These are phyloP conservation scores for Nissolia schottii DNA, from an alignment of 306 rosid species.

Conservation along the genomic window DNA sequence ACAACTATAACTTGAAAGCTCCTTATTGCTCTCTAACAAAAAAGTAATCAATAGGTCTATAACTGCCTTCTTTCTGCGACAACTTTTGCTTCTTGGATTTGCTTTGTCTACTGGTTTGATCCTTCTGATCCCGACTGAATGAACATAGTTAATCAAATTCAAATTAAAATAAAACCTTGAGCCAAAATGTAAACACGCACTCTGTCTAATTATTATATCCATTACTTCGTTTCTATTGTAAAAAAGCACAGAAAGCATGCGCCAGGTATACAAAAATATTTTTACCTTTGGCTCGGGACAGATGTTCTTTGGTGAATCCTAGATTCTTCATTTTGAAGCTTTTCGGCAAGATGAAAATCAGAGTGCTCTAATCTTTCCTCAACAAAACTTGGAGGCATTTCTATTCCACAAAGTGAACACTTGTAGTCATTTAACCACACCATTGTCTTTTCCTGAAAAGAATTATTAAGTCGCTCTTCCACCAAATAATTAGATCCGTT, in stretches of 20 bases:
- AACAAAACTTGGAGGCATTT: constrained; percentile 69
- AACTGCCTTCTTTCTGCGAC: constrained; percentile 50
- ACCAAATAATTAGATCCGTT: constrained; percentile 14
- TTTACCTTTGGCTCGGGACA: constrained; percentile 47
- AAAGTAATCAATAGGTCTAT: constrained; percentile 67
- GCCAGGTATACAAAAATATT: neutral
- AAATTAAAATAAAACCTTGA: neutral
- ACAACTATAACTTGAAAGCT: constrained; percentile 24
- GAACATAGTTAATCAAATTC: constrained; percentile 3
- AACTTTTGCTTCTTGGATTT: constrained; percentile 61
- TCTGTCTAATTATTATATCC: neutral
- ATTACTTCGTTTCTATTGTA: neutral
- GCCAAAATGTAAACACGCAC: neutral
- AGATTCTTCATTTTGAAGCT: constrained; percentile 84
- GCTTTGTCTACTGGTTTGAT: constrained; percentile 30
- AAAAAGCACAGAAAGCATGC: neutral
- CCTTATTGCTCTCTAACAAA: constrained; percentile 51
- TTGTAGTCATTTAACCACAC: constrained; percentile 74
- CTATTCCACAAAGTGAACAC: constrained; percentile 82
- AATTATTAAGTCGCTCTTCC: constrained; percentile 27
- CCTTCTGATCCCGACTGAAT: constrained; percentile 45
- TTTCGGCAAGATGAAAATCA: constrained; percentile 91
- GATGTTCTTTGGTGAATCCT: constrained; percentile 28
- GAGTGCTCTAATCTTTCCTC: constrained; percentile 84
- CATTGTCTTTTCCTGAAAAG: constrained; percentile 33